A percentile compares a stretch with the other conserved stretches of the same genome.
These are phyloP conservation scores for Neurospora sp. DNA, from an alignment of 495 filamentous ascomycete genomes.

Conservation along the genomic window DNA sequence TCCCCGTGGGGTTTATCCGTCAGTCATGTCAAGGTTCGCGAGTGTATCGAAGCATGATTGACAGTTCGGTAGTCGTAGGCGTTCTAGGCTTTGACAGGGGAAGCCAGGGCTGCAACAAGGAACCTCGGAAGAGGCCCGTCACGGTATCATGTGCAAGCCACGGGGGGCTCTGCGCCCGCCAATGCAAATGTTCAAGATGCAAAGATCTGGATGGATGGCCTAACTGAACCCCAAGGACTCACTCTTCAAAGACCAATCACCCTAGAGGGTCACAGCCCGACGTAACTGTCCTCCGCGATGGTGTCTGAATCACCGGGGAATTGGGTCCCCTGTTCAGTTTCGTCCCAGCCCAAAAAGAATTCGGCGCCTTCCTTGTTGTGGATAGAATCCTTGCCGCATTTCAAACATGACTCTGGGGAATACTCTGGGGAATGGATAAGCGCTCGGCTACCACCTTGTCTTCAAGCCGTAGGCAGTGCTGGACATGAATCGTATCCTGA, in stretches of 20 bases:
- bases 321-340: not conserved
- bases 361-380: not conserved
- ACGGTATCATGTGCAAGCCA: conserved; percentile 8
- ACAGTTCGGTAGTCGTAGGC: not conserved
- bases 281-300: too few relatives aligned
- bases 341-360: not conserved
- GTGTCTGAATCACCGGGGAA: too few relatives aligned
- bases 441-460: not conserved
- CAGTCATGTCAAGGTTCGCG: not conserved
- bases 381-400: not conserved
- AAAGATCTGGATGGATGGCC: not conserved
- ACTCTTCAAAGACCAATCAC: not conserved
- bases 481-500: conserved; percentile 7
- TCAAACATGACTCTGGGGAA: not conserved
- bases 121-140: conserved; percentile 1
- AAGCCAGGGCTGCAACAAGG: conserved; percentile 12
- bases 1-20: not conserved
- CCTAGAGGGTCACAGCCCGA: too few relatives aligned
- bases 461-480: not conserved
- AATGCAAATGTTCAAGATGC: not conserved
- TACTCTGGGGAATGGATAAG: not conserved
- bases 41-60: not conserved
- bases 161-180: not conserved
- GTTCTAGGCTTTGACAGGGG: not conserved
- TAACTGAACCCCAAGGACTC: not conserved